These are phyloP conservation scores for Phyllosticta ampelicida DNA, from an alignment of 2,329 filamentous ascomycete species.

Conservation along the genomic window DNA sequence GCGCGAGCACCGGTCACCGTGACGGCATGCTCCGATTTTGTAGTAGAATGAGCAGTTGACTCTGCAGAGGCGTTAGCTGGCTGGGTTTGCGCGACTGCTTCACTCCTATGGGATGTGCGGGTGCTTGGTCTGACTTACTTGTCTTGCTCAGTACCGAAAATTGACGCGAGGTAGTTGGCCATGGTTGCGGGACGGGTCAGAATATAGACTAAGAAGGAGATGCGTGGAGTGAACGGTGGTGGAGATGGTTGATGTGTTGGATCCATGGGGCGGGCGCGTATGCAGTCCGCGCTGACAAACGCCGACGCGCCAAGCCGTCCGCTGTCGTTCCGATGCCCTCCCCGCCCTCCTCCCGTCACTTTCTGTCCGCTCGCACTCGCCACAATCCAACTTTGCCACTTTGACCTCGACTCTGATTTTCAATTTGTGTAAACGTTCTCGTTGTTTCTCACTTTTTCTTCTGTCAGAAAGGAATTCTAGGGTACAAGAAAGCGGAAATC, in stretches of 20 bases:
- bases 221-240: slow-evolving; percentile 2
- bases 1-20: slow-evolving; percentile 94
- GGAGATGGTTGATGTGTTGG: slow-evolving; percentile 1
- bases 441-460: neutral
- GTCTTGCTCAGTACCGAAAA: slow-evolving; percentile 99
- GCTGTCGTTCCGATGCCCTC: neutral
- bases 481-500: neutral
- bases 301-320: slow-evolving; percentile 4
- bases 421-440: neutral
- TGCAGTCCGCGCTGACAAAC: slow-evolving; percentile 9
- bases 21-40: slow-evolving; percentile 98
- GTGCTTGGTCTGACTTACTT: slow-evolving; percentile 32
- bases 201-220: neutral
- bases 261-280: slow-evolving; percentile 1
- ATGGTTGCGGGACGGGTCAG: slow-evolving; percentile 38
- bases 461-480: neutral
- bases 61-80: slow-evolving; percentile 14
- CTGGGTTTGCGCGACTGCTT: neutral
- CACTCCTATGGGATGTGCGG: neutral
- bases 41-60: slow-evolving; percentile 99
- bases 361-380: no score
- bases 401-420: neutral
- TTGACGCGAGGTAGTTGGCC: slow-evolving; percentile 98
- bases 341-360: neutral
- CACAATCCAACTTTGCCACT: neutral